Conservation (phyloP, 1,284 basidiomycete genomes). For the Neonothopanus nambi region DNA sequence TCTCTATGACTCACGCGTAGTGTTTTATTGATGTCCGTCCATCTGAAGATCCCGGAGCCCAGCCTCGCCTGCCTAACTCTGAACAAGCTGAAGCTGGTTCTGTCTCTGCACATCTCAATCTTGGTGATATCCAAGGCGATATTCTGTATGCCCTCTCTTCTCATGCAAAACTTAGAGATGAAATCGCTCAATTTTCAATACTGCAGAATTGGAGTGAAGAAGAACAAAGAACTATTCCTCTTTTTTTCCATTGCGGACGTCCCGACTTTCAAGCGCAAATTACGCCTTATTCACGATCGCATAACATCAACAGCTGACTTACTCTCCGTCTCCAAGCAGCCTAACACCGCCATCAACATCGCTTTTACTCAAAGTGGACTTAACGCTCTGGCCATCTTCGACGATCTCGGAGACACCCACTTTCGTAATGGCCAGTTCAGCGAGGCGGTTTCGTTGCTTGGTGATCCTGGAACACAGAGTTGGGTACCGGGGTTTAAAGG, state of each 20-base stretch:
- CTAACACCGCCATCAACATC: conserved; percentile 33
- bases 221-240: conserved; percentile 31
- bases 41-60: conserved; percentile 9
- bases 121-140: conserved; percentile 26
- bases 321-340: conserved; percentile 23
- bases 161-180: background rate
- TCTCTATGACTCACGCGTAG: background rate
- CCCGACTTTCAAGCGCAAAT: conserved; percentile 27
- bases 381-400: conserved; percentile 32
- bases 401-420: conserved; percentile 31
- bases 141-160: conserved; percentile 20
- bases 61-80: conserved; percentile 7
- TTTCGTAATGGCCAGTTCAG: conserved; percentile 33
- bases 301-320: conserved; percentile 32
- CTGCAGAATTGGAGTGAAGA: conserved; percentile 31
- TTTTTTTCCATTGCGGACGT: conserved; percentile 34
- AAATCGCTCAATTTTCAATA: background rate
- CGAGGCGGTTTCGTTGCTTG: conserved; percentile 20
- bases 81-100: background rate
- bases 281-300: conserved; percentile 31
- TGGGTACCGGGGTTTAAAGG: conserved; percentile 36
- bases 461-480: conserved; percentile 26
- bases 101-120: conserved; percentile 8
- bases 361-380: conserved; percentile 35
- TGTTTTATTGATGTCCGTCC: background rate